Conservation (phyloP, 371 early-diverging fungal species). For the Amoeboaphelidium protococcarum region DNA sequence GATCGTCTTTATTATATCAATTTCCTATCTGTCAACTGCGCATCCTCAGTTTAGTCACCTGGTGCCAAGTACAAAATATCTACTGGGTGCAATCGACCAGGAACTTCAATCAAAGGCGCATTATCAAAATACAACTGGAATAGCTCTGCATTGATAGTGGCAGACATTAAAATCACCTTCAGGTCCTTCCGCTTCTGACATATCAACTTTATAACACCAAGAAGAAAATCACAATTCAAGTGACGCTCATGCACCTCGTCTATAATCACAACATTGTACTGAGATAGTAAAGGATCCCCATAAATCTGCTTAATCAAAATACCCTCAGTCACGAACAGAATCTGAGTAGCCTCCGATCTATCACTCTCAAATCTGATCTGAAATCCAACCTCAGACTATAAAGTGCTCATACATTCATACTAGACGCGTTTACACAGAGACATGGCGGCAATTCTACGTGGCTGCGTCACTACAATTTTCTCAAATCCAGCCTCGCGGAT, state of each 20-base stretch:
- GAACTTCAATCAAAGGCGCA: conserved; percentile 23
- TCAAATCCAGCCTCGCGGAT: neutral
- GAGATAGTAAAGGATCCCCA: conserved; percentile 29
- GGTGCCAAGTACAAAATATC: conserved; percentile 18
- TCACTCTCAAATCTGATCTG: neutral
- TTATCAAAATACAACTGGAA: conserved; percentile 16
- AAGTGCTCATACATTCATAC: neutral
- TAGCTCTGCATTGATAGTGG: conserved; percentile 34
- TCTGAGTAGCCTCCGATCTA: neutral
- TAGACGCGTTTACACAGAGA: conserved; percentile 5
- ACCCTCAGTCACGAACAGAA: neutral
- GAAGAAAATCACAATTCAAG: conserved; percentile 25
- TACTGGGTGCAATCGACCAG: conserved; percentile 23
- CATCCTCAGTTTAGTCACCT: conserved; percentile 12
- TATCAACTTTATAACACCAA: conserved; percentile 25
- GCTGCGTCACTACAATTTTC: conserved; percentile 13
- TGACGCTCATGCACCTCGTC: conserved; percentile 58
- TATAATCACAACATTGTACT: conserved; percentile 37
- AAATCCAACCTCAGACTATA: neutral
- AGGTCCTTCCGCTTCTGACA: conserved; percentile 19
- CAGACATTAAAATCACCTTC: conserved; percentile 45
- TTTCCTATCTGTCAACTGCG: too few relatives aligned
- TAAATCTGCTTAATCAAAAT: neutral
- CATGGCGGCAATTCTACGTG: conserved; percentile 14
- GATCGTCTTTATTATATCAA: too few relatives aligned